Evolutionary conservation across 768 basidiomycete species (phyloP).

Genomic region (Coprinopsis cinerea): DNA sequence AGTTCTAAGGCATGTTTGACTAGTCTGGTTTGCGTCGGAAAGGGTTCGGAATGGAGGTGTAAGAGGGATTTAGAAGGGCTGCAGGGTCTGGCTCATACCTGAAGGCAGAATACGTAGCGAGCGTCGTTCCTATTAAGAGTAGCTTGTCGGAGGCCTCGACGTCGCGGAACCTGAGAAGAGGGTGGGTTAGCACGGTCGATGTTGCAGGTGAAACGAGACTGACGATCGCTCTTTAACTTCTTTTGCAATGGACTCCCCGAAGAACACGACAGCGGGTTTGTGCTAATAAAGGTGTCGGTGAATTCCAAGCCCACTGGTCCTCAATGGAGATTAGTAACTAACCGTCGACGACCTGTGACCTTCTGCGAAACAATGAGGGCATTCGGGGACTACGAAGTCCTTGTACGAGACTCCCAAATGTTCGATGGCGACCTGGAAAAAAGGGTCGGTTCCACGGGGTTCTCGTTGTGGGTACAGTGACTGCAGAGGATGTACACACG

Average conservation of each 20-base stretch:
- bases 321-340: conserved; percentile 13
- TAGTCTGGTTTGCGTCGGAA: conserved; percentile 41
- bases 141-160: conserved; percentile 60
- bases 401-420: conserved; percentile 63
- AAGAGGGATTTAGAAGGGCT: too few species aligned
- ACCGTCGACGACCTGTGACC: conserved; percentile 59
- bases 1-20: conserved; percentile 74
- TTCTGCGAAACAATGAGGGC: conserved; percentile 57
- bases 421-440: conserved; percentile 67
- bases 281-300: conserved; percentile 32
- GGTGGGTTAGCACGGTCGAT: not conserved
- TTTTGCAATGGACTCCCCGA: conserved; percentile 80
- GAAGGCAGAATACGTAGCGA: conserved; percentile 92
- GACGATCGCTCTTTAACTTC: conserved; percentile 68
- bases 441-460: not conserved
- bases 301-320: not conserved
- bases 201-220: conserved; percentile 20
- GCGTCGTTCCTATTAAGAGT: conserved; percentile 81
- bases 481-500: conserved; percentile 36
- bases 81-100: conserved; percentile 37
- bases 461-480: conserved; percentile 1
- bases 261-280: conserved; percentile 83
- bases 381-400: conserved; percentile 76
- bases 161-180: conserved; percentile 41
- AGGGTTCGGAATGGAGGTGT: not conserved